Conservation (phyloP, 495 filamentous ascomycete genomes). For the Xylaria curta region DNA sequence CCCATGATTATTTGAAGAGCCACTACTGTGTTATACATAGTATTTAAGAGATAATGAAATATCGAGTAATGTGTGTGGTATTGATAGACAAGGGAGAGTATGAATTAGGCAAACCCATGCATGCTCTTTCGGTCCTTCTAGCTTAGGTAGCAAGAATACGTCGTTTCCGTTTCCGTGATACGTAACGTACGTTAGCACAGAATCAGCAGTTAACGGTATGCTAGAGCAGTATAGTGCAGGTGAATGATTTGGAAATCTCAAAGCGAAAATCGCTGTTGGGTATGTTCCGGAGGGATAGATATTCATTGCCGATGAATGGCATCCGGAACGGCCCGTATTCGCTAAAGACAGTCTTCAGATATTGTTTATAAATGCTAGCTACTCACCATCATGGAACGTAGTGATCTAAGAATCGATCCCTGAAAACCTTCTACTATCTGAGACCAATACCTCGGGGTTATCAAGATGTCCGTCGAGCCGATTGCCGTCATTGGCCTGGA, state of each 20-base stretch:
- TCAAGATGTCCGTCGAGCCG: constrained; percentile 12
- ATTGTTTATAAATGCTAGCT: not conserved
- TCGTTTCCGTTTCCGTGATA: not conserved
- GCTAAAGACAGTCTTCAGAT: not conserved
- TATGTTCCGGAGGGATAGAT: not conserved
- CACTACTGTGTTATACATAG: not conserved
- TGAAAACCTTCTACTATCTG: not conserved
- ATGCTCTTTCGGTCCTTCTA: not conserved
- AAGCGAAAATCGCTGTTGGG: not conserved
- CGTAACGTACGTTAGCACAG: not conserved
- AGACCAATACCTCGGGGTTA: not conserved
- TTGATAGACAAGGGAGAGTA: not conserved
- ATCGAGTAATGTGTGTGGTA: not conserved
- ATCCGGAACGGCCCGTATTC: not conserved
- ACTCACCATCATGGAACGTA: not conserved
- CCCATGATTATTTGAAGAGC: not conserved
- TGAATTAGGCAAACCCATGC: not conserved
- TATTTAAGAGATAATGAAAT: not conserved
- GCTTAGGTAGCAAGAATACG: not conserved
- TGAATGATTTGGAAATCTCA: not conserved
- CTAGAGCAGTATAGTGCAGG: not conserved
- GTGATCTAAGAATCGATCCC: not conserved
- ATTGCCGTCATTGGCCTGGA: constrained; percentile 55
- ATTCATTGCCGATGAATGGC: not conserved
- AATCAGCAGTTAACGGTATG: not conserved